Evolutionary conservation across 2,329 filamentous ascomycete genomes (phyloP).

Genomic region (Xenoacremonium recifei): DNA sequence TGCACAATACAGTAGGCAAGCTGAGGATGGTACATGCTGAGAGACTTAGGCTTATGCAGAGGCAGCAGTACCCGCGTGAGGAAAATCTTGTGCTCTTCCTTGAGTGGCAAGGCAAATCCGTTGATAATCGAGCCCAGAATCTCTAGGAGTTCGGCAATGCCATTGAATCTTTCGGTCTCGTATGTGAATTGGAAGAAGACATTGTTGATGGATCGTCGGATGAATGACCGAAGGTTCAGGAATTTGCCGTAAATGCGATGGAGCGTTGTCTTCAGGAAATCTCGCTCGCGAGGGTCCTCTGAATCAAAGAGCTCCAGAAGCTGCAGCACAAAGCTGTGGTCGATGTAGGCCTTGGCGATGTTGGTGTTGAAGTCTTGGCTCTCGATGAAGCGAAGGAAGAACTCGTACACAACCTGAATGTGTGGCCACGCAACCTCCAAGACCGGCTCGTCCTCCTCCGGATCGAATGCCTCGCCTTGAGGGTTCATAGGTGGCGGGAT

Average conservation of each 20-base stretch:
- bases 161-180: conserved; percentile 97
- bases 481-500: conserved; percentile 97
- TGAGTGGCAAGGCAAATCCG: conserved; percentile 91
- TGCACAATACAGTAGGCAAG: conserved; percentile 98
- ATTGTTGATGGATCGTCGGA: conserved; percentile 98
- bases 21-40: conserved; percentile 99
- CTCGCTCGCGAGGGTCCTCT: conserved; percentile 91
- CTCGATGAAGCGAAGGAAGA: conserved; percentile 98
- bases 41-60: conserved; percentile 95
- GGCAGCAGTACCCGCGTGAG: conserved; percentile 89
- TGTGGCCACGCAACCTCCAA: conserved; percentile 98
- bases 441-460: conserved; percentile 97
- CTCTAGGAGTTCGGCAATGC: conserved; percentile 93
- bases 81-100: conserved; percentile 99
- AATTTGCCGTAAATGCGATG: conserved; percentile 99
- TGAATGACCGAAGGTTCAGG: conserved; percentile 94
- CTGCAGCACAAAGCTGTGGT: conserved; percentile 95
- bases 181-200: conserved; percentile 99
- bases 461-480: conserved; percentile 96
- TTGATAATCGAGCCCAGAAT: conserved; percentile 99
- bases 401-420: conserved; percentile 99
- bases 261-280: conserved; percentile 96
- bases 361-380: conserved; percentile 99
- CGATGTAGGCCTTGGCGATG: conserved; percentile 97
- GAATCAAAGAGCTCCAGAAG: conserved; percentile 98